Evolutionary conservation across 345 rosid genomes (phyloP).

Genomic region (Salix viminalis): DNA sequence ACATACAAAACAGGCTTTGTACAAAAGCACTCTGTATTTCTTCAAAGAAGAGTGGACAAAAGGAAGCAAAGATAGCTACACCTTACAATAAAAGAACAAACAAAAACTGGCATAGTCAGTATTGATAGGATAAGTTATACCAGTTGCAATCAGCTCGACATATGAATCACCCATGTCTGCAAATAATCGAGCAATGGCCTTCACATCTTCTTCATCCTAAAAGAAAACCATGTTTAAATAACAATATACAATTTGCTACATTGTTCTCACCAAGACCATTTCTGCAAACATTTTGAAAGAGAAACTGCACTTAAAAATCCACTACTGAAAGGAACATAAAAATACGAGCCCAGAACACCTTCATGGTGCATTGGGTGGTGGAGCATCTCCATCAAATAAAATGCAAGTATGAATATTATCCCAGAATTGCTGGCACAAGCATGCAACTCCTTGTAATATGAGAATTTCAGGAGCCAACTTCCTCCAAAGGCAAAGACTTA

Average conservation of each 20-base stretch:
- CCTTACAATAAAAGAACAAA: not conserved
- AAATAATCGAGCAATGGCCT: constrained; percentile 93
- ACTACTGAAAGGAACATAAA: not conserved
- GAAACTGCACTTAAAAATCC: not conserved
- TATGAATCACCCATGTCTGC: constrained; percentile 99
- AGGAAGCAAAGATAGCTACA: constrained; percentile 6
- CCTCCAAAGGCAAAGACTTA: not conserved
- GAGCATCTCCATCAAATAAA: not conserved
- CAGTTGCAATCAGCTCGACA: constrained; percentile 90
- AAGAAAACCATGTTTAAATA: constrained; percentile 14
- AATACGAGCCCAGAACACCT: not conserved
- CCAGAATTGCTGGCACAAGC: not conserved
- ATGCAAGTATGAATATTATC: not conserved
- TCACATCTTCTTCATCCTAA: constrained; percentile 98
- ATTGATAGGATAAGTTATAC: constrained; percentile 30
- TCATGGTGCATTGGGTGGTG: not conserved
- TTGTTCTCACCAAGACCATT: not conserved
- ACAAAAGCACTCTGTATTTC: not conserved
- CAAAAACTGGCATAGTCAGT: not conserved
- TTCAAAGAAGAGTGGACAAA: constrained; percentile 12
- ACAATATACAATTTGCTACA: not conserved
- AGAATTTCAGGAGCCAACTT: not conserved
- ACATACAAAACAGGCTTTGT: constrained; percentile 6
- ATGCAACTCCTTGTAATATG: not conserved
- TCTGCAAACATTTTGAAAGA: not conserved